Conservation (phyloP, 192 early-diverging fungal species). For the Rhizophagus sp. region DNA sequence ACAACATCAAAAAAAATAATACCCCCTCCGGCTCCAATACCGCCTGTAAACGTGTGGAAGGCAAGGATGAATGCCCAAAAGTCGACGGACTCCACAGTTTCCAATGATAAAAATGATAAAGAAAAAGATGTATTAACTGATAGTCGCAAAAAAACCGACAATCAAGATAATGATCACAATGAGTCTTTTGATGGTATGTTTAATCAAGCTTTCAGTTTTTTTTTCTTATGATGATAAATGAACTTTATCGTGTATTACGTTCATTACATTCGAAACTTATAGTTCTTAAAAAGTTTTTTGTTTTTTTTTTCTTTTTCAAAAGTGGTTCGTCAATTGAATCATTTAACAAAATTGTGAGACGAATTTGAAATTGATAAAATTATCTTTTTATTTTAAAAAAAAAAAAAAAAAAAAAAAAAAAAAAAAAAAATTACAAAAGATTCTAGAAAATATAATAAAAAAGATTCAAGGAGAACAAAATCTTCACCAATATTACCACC, state of each 20-base stretch:
- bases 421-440: neutral
- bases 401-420: neutral
- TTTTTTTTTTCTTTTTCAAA: too few relatives aligned
- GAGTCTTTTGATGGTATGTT: slow-evolving; percentile 12
- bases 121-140: neutral
- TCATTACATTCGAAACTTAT: neutral
- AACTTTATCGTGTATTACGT: neutral
- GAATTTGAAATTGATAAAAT: neutral
- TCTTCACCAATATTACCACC: slow-evolving; percentile 24
- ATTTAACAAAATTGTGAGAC: too few relatives aligned
- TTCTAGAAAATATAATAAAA: slow-evolving; percentile 16
- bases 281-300: too few relatives aligned
- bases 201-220: neutral
- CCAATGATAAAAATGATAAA: neutral
- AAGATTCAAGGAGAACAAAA: slow-evolving; percentile 21
- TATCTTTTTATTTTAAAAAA: neutral
- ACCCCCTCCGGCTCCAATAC: slow-evolving; percentile 24
- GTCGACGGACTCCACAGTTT: neutral
- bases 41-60: slow-evolving; percentile 23
- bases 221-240: neutral
- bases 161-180: slow-evolving; percentile 5
- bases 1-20: slow-evolving; percentile 10
- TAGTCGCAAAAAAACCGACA: neutral
- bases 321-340: too few relatives aligned
- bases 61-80: slow-evolving; percentile 7